Evolutionary conservation across 164 flowering plant species (phyloP).

Genomic region (Liriodendron chinense): DNA sequence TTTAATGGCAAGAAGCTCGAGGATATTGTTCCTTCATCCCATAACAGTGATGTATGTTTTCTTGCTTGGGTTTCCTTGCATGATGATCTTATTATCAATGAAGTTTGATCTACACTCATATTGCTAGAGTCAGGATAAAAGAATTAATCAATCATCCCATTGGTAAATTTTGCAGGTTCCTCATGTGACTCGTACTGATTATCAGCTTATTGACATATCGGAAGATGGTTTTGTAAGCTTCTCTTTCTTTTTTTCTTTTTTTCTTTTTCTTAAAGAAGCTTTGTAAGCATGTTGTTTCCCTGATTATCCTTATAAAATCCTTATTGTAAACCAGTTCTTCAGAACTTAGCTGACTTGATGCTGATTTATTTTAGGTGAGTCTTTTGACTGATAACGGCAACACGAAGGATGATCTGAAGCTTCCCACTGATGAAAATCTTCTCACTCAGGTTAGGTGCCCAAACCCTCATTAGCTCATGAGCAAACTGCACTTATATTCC

Average conservation of each 20-base stretch:
- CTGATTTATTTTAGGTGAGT: conserved; percentile 33
- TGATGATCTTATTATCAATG: too few species aligned
- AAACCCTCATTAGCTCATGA: too few species aligned
- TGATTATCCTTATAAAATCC: neutral
- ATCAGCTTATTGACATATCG: conserved; percentile 61
- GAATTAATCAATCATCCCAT: neutral
- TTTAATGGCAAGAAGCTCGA: conserved; percentile 65
- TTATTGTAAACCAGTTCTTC: neutral
- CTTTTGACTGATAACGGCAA: conserved; percentile 47
- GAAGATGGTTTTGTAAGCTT: conserved; percentile 58
- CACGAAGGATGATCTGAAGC: conserved; percentile 62
- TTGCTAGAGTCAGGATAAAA: neutral
- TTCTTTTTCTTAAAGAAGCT: neutral
- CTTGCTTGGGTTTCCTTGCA: neutral
- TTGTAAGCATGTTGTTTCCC: too few species aligned
- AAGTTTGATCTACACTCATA: neutral
- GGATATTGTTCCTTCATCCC: conserved; percentile 76
- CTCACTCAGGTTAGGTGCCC: conserved; percentile 33
- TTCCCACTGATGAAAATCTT: conserved; percentile 47
- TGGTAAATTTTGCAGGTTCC: conserved; percentile 40
- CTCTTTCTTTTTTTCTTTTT: neutral
- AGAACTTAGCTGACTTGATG: neutral
- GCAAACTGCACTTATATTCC: too few species aligned
- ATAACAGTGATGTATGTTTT: conserved; percentile 54
- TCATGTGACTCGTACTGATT: conserved; percentile 54